Conservation (phyloP, 257 asterid genomes). For the Forsythia viridissima region DNA sequence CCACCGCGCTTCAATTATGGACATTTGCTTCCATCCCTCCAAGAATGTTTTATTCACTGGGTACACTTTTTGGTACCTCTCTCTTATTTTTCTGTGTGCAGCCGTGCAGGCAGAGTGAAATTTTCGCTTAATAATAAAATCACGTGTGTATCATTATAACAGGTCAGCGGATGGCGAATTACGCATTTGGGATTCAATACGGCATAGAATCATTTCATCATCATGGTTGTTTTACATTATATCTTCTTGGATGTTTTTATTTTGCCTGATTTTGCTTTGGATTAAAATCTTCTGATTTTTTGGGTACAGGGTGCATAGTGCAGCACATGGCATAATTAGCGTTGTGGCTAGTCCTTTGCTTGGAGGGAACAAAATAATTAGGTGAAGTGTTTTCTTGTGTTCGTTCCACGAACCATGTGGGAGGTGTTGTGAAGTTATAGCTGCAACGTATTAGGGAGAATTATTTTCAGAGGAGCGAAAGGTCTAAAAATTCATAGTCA, state of each 20-base stretch:
- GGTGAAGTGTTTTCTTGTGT: constrained; percentile 23
- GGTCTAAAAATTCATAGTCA: background rate
- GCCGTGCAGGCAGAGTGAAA: background rate
- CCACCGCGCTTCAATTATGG: constrained; percentile 90
- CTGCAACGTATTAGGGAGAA: background rate
- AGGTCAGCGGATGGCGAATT: constrained; percentile 87
- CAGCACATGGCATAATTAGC: constrained; percentile 88
- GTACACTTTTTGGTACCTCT: constrained; percentile 19
- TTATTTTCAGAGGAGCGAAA: background rate
- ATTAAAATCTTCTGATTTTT: background rate
- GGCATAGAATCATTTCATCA: constrained; percentile 76
- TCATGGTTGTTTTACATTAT: constrained; percentile 42
- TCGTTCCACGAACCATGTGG: background rate
- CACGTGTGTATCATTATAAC: background rate
- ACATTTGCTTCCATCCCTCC: constrained; percentile 76
- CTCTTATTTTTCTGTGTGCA: background rate
- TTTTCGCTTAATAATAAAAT: background rate
- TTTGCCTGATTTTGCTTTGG: background rate
- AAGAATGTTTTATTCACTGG: constrained; percentile 67
- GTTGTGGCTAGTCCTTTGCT: constrained; percentile 46
- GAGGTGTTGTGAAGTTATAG: background rate
- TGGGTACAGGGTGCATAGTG: constrained; percentile 62
- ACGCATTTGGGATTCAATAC: constrained; percentile 81
- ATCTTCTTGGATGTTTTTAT: background rate
- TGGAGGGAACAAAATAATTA: constrained; percentile 65